Evolutionary conservation across 2,329 filamentous ascomycete genomes (phyloP), one percentile per base, ranked within the genome.

Genomic region (Thermoascus crustaceus): DNA sequence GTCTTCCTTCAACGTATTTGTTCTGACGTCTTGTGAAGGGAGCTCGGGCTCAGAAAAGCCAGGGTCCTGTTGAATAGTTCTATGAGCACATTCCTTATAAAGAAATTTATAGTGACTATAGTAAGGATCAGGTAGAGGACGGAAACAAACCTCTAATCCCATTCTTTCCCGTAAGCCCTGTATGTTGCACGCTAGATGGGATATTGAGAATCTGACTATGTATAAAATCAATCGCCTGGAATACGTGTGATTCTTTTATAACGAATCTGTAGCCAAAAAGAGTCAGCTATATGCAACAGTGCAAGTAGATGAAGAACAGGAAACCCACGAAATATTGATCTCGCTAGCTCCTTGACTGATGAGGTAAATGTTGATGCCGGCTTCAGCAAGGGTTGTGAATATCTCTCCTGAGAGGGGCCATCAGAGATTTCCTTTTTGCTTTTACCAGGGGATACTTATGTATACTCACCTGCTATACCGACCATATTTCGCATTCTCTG

Each of bases 281-380:
- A n/a, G n/a, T n/a, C n/a, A n/a, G n/a, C n/a, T n/a, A n/a, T n/a
- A n/a, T n/a, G n/a, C n/a, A n/a, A n/a, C n/a, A n/a, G n/a, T n/a
- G n/a, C n/a, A n/a, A n/a, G n/a, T n/a, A n/a, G n/a, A n/a, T n/a
- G n/a, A n/a, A n/a, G n/a, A n/a, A n/a, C n/a, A n/a, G n/a, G n/a
- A n/a, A n/a, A n/a, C n/a, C n/a, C n/a, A n/a, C n/a, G n/a, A n/a
- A 26, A 34, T 34, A 22, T 34, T 34, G 21, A 34, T 25, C 32
- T 34, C 20, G 21, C 32, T 34, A 4, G 32, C 32, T 5, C 32
- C 32, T 11, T 34, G 32, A 14, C 32, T 34, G 32, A 34, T 34
- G 20, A 34, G 21, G 7, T 34, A 14, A 25, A 34, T 34, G 11
- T 34, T 34, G 32, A 34, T 34, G n/a, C 17, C 17, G 16, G 13